These are phyloP conservation scores for Paxillus ammoniavirescens DNA, from an alignment of 768 basidiomycete genomes.

Conservation along the genomic window DNA sequence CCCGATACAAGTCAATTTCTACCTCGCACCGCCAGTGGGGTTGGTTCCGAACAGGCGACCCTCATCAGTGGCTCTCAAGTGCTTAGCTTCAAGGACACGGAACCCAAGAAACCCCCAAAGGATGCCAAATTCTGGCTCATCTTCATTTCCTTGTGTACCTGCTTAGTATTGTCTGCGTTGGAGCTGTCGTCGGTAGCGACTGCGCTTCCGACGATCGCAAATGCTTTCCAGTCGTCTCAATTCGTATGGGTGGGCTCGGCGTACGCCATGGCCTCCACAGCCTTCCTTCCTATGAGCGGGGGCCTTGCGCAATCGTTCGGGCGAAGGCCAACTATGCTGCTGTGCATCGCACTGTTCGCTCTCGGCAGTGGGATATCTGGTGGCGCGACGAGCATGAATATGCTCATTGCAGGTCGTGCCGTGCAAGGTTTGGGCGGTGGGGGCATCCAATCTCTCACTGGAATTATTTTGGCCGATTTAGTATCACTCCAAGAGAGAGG, in stretches of 20 bases:
- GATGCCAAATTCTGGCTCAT: conserved; percentile 26
- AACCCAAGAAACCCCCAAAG: background rate
- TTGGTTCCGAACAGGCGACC: too few relatives aligned
- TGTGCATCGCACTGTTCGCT: conserved; percentile 26
- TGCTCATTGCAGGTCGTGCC: conserved; percentile 25
- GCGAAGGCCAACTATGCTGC: conserved; percentile 25
- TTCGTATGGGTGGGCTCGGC: conserved; percentile 39
- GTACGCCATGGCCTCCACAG: conserved; percentile 36
- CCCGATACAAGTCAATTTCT: too few relatives aligned
- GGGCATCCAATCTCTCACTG: conserved; percentile 33
- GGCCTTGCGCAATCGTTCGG: conserved; percentile 32
- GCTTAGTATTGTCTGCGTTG: conserved; percentile 27
- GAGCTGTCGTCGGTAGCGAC: conserved; percentile 27
- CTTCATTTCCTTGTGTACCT: conserved; percentile 24
- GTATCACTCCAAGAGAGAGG: conserved; percentile 44
- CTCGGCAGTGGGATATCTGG: conserved; percentile 39
- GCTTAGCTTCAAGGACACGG: too few relatives aligned
- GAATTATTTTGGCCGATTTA: conserved; percentile 43
- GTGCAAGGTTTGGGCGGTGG: conserved; percentile 38
- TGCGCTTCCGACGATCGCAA: conserved; percentile 35
- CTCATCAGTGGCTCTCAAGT: too few relatives aligned
- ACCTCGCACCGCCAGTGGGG: too few relatives aligned
- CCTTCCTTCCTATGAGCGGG: conserved; percentile 37
- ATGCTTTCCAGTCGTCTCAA: conserved; percentile 23
- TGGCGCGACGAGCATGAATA: conserved; percentile 15